Conservation (phyloP, 306 rosid genomes). For the Pyrus bretschneideri region DNA sequence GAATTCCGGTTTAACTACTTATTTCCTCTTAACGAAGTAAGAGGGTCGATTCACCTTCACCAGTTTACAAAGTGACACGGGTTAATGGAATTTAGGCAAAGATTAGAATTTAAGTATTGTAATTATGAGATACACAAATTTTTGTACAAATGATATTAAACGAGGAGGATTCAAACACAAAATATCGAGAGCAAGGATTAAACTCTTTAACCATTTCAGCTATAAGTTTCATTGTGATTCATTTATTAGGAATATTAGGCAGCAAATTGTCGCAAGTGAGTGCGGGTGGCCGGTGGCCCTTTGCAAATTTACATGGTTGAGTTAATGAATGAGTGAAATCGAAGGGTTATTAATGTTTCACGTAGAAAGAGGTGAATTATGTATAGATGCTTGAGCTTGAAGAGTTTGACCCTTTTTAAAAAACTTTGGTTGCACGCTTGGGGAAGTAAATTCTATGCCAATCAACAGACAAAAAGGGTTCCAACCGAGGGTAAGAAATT, state of each 20-base stretch:
- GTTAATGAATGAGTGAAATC: background rate
- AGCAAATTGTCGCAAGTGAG: background rate
- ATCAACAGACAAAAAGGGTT: constrained; percentile 65
- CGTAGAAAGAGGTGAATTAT: constrained; percentile 41
- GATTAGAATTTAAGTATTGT: background rate
- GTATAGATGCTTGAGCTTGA: constrained; percentile 39
- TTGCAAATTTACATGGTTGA: background rate
- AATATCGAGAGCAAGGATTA: background rate
- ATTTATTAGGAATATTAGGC: background rate
- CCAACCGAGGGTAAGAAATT: constrained; percentile 66
- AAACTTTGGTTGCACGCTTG: constrained; percentile 61
- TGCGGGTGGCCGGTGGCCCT: constrained; percentile 4
- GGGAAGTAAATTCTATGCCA: constrained; percentile 63
- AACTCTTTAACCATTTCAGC: background rate
- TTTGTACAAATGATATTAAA: too few relatives aligned
- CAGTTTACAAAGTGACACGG: background rate
- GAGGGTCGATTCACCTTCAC: background rate
- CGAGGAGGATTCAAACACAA: background rate
- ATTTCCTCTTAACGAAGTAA: background rate
- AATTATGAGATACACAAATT: background rate
- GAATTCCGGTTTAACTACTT: background rate
- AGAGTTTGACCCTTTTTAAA: constrained; percentile 40
- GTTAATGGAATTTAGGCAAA: background rate
- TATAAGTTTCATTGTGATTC: background rate
- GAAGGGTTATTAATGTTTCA: constrained; percentile 40